phyloP scores from a whole-genome alignment of 768 basidiomycete genomes.

The Hydnomerulius pinastri region DNA sequence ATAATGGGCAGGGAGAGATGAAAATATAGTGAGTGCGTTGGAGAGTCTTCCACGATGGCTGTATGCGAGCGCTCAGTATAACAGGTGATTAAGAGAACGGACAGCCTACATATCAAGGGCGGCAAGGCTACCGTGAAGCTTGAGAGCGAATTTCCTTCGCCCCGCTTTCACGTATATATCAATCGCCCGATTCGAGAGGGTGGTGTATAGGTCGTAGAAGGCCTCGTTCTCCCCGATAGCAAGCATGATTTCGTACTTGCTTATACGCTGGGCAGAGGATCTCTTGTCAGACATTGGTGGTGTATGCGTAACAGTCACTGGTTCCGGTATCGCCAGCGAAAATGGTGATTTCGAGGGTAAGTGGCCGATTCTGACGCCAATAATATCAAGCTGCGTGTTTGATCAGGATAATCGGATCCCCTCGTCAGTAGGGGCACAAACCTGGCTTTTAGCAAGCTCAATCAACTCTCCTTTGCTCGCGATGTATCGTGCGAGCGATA shows the following conservation, averaged over 20 bases:
- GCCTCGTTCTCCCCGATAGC: conserved; percentile 54
- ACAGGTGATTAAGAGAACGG: conserved; percentile 1
- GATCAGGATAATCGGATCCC: conserved; percentile 1
- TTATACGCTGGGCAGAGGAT: conserved; percentile 42
- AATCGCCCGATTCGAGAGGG: conserved; percentile 77
- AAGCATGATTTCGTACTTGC: conserved; percentile 58
- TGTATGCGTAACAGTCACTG: conserved; percentile 9
- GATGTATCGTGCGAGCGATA: conserved; percentile 52
- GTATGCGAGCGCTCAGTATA: conserved; percentile 11
- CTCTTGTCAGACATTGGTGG: conserved; percentile 21
- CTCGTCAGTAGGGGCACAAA: conserved; percentile 31
- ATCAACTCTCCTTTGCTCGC: conserved; percentile 88
- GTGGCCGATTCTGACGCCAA: conserved; percentile 75
- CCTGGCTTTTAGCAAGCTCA: conserved; percentile 88
- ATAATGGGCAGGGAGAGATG: conserved; percentile 85
- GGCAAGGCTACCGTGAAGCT: conserved; percentile 83
- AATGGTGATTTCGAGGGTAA: conserved; percentile 78
- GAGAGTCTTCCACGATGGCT: conserved; percentile 70
- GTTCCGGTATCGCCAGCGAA: conserved; percentile 44
- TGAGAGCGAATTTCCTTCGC: conserved; percentile 82
- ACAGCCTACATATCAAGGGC: conserved; percentile 83
- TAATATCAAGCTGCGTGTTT: conserved; percentile 68
- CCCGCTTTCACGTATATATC: conserved; percentile 83
- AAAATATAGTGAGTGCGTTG: conserved; percentile 68
- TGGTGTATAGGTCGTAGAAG: conserved; percentile 80